Evolutionary conservation across 345 rosid genomes (phyloP), one percentile per base, ranked within the genome.

Genomic region (Syzygium grande): DNA sequence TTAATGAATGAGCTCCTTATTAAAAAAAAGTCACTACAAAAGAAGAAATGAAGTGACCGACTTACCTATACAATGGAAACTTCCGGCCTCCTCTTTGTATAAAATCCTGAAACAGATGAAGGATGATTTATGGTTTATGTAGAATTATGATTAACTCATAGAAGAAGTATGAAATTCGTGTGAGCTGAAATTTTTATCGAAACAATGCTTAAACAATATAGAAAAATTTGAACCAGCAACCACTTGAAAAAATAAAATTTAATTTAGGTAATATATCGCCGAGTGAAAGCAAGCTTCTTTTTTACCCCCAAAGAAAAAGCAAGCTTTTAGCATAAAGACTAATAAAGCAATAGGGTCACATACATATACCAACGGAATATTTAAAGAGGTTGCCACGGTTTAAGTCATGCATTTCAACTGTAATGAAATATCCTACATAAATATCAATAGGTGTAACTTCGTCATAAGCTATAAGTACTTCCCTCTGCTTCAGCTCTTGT

Each of bases 31-130:
- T 59, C 49, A 1, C 77, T 16, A 65, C 34, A 54, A 86, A 86
- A 68, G 84, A 65, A 59, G 46, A 30, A 43, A 29, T 52, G 41
- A 68, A 65, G 21, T 8, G 83, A 34, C 21, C 86, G n/a, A 16
- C n/a, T 89, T 90, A 97, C 99, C 99, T 96, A 94, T 96, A 97
- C 56, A 97, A 91, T 84, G 98, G 95, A 89, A 93, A 90, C 87
- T 94, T 94, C 49, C 94, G 93, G 86, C 96, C 98, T 65, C 98
- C 99, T 92, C 98, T 91, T 43, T 89, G 89, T 88, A 97, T 93
- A 92, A 92, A 95, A 91, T 97, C 98, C 99, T 97, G 98, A 85
- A 89, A 87, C 85, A 65, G 6, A 2, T 46, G 41, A 52, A 52
- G 55, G 0, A 46, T 9, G 9, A 80, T 17, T 77, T 30, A 68